These are phyloP conservation scores for Aspergillus cavernicola DNA, from an alignment of 495 filamentous ascomycete species.

Conservation along the genomic window DNA sequence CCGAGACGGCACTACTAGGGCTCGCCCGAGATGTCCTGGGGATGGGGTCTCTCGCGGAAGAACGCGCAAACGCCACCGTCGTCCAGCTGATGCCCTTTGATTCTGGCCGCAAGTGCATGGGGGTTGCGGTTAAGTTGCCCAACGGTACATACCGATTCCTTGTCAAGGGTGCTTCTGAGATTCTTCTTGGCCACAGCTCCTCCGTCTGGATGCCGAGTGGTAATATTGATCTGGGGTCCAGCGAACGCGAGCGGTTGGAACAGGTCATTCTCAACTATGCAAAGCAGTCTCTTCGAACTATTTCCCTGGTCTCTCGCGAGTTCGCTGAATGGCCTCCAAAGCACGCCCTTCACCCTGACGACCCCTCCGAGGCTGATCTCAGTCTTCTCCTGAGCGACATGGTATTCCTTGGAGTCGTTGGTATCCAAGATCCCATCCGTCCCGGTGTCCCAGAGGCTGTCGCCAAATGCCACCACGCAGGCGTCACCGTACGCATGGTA, in stretches of 20 bases:
- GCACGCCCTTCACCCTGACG: conserved; percentile 39
- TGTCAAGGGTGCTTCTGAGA: conserved; percentile 68
- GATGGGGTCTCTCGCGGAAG: conserved; percentile 57
- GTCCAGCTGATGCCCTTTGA: conserved; percentile 66
- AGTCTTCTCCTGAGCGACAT: conserved; percentile 55
- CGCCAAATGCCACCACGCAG: conserved; percentile 66
- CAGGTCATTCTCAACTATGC: conserved; percentile 59
- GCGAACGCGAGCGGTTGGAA: conserved; percentile 27
- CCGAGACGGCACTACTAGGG: conserved; percentile 61
- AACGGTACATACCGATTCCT: conserved; percentile 55
- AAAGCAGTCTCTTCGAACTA: conserved; percentile 56
- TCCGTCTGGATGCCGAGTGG: conserved; percentile 25
- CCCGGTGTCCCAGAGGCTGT: conserved; percentile 76
- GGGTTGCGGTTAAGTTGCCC: conserved; percentile 53
- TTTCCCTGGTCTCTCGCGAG: conserved; percentile 59
- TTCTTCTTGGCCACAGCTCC: conserved; percentile 53
- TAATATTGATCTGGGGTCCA: conserved; percentile 33
- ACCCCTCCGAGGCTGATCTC: conserved; percentile 51
- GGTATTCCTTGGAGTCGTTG: conserved; percentile 59
- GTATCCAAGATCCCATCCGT: conserved; percentile 65
- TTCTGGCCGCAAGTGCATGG: conserved; percentile 67
- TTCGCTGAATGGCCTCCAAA: conserved; percentile 60
- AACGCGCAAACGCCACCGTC: conserved; percentile 56
- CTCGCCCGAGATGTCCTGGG: conserved; percentile 60
- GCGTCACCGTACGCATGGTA: conserved; percentile 85